These are phyloP conservation scores for Thalia dealbata DNA, from an alignment of 176 grass and related monocot genomes.

Conservation along the genomic window DNA sequence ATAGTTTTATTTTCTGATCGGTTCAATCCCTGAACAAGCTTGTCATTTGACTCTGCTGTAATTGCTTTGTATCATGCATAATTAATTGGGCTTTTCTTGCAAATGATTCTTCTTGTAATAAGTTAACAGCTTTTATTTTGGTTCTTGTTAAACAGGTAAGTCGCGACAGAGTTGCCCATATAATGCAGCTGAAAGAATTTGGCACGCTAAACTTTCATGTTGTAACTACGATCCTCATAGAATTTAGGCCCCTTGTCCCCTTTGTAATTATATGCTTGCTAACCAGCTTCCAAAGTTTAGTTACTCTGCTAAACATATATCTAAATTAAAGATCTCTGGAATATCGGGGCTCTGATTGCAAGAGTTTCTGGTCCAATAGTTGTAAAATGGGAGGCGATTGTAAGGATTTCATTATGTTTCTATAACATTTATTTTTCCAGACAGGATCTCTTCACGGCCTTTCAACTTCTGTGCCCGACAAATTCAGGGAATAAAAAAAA, in stretches of 20 bases:
- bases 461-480: too few species aligned
- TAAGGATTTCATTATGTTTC: too few species aligned
- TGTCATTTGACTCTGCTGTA: not conserved
- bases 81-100: too few species aligned
- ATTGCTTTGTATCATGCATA: not conserved
- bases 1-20: not conserved
- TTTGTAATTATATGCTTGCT: not conserved
- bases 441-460: too few species aligned
- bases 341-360: too few species aligned
- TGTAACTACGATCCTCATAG: not conserved
- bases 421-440: too few species aligned
- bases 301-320: not conserved
- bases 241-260: not conserved
- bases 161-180: not conserved
- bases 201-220: not conserved
- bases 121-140: not conserved
- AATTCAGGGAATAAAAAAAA: too few species aligned
- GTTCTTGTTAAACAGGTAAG: not conserved
- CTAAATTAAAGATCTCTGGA: too few species aligned
- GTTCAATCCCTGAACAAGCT: too few species aligned
- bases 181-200: not conserved
- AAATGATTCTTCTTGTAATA: too few species aligned
- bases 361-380: too few species aligned
- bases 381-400: too few species aligned
- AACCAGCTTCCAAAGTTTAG: not conserved